Evolutionary conservation across 768 basidiomycete genomes (phyloP), one percentile per base, ranked within the genome.

Genomic region (Mycena alexandri): DNA sequence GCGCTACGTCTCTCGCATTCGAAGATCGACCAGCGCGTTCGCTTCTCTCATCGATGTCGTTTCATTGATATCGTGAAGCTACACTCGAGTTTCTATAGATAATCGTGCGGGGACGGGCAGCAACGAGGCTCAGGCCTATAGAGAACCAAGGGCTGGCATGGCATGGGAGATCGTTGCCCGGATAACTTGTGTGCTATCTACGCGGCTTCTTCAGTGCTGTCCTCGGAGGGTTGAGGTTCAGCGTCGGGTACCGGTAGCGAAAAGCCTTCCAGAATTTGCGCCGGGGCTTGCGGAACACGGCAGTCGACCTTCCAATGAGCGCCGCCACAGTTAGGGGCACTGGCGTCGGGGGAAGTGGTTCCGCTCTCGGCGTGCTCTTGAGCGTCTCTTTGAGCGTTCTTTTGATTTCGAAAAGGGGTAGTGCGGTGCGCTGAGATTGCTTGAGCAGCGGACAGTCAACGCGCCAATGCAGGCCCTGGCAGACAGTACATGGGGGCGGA

Each of bases 301-400:
- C 69, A 70, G 38, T 70, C 64, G 2, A 9, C 36, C 53, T 66
- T 70, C 69, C 69, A 70, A 21, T 70, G 69, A 9, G 41, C 47
- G 21, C 69, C 69, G 14, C 64, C 64, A 55, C 69, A 70, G 38
- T 63, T 63, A n/a, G 0, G 64, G 64, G 41, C 69, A 70, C 8
- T n/a, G 69, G 61, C 5, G 22, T 48, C 33, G 25, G 14, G 38
- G 38, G 19, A 19, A 64, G 64, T 17, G 55, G 52, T n/a, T 16
- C 42, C 9, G 46, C 21, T 11, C 21, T 9, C 22, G 36, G 22
- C 2, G 22, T 17, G 19, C 12, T 3, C 29, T 12, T 29, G 29
- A 29, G 29, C 29, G 29, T 29, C 29, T 29, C 19, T 19, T 36
- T 7, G 21, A 22, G 5, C 60, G 17, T 38, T 17, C 8, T n/a